Percentiles rank a stretch among this genome's conserved stretches.
phyloP scores from a whole-genome alignment of 2,329 filamentous ascomycete species.

The Aspergillus tubingensis region DNA sequence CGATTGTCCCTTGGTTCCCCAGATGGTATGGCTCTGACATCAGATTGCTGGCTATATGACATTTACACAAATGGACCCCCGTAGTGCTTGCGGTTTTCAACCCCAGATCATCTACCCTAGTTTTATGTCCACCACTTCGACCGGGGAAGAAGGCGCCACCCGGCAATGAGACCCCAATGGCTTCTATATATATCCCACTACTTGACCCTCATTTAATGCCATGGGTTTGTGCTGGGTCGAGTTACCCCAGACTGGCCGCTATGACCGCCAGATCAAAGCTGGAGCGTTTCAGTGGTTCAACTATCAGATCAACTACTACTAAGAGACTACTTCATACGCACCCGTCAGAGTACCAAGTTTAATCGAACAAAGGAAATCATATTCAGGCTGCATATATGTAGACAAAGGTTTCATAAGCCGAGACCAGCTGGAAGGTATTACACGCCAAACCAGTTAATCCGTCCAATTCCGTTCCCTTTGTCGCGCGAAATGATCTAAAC shows the following conservation, averaged over 20 bases:
- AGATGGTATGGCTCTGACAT: background rate
- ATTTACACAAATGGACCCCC: background rate
- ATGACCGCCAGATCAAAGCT: background rate
- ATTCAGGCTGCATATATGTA: slow-evolving; percentile 30
- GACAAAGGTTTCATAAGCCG: slow-evolving; percentile 21
- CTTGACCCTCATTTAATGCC: background rate
- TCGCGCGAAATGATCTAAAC: slow-evolving; percentile 42
- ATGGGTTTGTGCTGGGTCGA: background rate
- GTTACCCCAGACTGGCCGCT: background rate
- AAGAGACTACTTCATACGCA: background rate
- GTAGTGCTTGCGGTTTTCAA: too few relatives aligned
- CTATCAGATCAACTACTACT: background rate
- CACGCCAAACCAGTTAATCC: slow-evolving; percentile 20
- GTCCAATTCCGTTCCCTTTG: slow-evolving; percentile 31
- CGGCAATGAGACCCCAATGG: background rate
- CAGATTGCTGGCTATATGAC: background rate
- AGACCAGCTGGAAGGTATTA: slow-evolving; percentile 27
- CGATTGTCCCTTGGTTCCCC: background rate
- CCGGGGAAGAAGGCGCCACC: background rate
- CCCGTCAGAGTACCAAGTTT: background rate
- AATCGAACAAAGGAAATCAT: slow-evolving; percentile 39
- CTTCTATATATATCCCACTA: background rate
- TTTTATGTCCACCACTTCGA: too few relatives aligned
- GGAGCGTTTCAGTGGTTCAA: background rate
- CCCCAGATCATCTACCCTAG: too few relatives aligned